Conservation (phyloP, 345 rosid genomes). For the Iberis pinnata region DNA sequence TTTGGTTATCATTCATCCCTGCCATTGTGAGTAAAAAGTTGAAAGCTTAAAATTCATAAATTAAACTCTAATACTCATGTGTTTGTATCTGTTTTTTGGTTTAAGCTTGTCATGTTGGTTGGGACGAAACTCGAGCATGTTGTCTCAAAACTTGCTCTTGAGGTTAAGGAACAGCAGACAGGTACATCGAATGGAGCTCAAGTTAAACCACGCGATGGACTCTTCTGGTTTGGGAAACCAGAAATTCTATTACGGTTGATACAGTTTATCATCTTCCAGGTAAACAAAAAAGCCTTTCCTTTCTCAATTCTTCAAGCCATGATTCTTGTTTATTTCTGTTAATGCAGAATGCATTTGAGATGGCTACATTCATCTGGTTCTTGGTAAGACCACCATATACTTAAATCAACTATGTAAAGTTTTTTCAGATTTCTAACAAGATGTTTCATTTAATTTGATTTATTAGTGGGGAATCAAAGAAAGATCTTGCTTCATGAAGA, state of each 20-base stretch:
- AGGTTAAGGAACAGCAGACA: slow-evolving; percentile 59
- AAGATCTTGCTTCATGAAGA: slow-evolving; percentile 88
- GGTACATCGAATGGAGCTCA: slow-evolving; percentile 57
- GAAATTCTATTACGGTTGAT: slow-evolving; percentile 62
- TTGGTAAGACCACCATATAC: slow-evolving; percentile 45
- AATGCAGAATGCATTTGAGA: slow-evolving; percentile 89
- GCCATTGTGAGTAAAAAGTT: slow-evolving; percentile 58
- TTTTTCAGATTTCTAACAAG: background rate
- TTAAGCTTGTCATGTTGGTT: slow-evolving; percentile 79
- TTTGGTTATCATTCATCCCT: slow-evolving; percentile 94
- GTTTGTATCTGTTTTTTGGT: slow-evolving; percentile 17
- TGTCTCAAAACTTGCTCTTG: slow-evolving; percentile 82
- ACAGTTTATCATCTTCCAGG: slow-evolving; percentile 92
- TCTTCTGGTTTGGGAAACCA: slow-evolving; percentile 94
- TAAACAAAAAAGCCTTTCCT: slow-evolving; percentile 1
- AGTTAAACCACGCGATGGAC: slow-evolving; percentile 85
- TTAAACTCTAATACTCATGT: slow-evolving; percentile 4
- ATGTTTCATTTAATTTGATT: background rate
- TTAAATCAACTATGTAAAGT: background rate
- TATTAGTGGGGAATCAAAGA: slow-evolving; percentile 75
- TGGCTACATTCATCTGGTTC: slow-evolving; percentile 95
- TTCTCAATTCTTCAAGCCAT: background rate
- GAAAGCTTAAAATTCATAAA: background rate
- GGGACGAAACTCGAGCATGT: slow-evolving; percentile 92
- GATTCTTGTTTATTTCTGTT: background rate